Evolutionary conservation across 2,329 filamentous ascomycete species (phyloP).

Genomic region (Colletotrichum chrysophilum): DNA sequence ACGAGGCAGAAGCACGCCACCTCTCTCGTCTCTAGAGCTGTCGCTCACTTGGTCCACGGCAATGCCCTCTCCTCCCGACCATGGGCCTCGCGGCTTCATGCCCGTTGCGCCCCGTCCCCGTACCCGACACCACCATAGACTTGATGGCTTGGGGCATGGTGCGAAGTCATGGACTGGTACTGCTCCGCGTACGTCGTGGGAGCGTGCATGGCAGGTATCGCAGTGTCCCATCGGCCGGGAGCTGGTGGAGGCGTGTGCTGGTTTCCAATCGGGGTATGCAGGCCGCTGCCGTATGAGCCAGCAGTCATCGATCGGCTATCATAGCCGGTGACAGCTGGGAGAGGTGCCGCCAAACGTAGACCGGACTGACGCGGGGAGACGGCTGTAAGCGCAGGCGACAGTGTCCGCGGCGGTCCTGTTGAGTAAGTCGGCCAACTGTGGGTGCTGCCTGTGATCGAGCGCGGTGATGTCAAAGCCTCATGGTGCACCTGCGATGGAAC

Average conservation of each 20-base stretch:
- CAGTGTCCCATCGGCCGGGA: slow-evolving; percentile 41
- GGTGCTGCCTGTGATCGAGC: slow-evolving; percentile 53
- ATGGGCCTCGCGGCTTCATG: slow-evolving; percentile 32
- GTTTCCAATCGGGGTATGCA: slow-evolving; percentile 42
- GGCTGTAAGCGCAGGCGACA: slow-evolving; percentile 47
- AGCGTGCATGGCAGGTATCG: slow-evolving; percentile 26
- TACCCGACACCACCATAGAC: slow-evolving; percentile 50
- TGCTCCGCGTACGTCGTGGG: slow-evolving; percentile 41
- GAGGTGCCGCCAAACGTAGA: slow-evolving; percentile 25
- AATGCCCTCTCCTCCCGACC: neutral
- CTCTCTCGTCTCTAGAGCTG: neutral
- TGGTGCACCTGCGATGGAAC: slow-evolving; percentile 45
- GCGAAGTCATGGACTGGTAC: slow-evolving; percentile 43
- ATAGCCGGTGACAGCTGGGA: slow-evolving; percentile 45
- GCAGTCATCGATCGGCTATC: slow-evolving; percentile 37
- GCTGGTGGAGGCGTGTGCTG: slow-evolving; percentile 14
- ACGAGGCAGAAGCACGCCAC: slow-evolving; percentile 15
- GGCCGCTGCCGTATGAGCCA: slow-evolving; percentile 43
- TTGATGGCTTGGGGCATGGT: slow-evolving; percentile 35
- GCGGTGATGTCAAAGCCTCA: slow-evolving; percentile 57
- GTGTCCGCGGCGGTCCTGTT: slow-evolving; percentile 41
- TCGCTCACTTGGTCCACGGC: neutral
- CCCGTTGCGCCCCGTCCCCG: slow-evolving; percentile 45
- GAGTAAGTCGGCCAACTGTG: slow-evolving; percentile 55
- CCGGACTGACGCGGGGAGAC: slow-evolving; percentile 34